These are phyloP conservation scores for Aspergillus aculeatus DNA, from an alignment of 2,329 filamentous ascomycete species.

Conservation along the genomic window DNA sequence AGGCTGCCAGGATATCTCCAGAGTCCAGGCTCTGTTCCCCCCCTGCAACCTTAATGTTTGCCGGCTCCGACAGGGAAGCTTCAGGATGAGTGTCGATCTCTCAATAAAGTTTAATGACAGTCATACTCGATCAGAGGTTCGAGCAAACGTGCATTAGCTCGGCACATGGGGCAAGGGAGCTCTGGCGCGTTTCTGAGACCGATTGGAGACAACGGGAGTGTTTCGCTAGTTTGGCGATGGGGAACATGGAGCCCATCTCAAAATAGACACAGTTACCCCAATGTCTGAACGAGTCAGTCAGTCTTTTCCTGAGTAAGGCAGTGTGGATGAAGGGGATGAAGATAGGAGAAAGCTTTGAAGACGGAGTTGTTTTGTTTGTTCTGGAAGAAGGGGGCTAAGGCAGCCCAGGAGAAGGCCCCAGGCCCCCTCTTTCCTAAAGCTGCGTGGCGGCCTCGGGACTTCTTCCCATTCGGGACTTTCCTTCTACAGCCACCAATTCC, in stretches of 20 bases:
- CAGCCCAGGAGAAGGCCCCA: background rate
- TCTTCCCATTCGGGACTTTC: background rate
- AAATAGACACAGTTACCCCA: background rate
- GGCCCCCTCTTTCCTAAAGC: background rate
- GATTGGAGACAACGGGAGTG: background rate
- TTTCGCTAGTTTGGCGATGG: background rate
- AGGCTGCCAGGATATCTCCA: too few species aligned
- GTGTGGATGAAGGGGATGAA: background rate
- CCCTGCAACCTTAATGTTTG: background rate
- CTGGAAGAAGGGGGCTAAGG: background rate
- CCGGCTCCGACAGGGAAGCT: background rate
- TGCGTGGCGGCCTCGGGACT: background rate
- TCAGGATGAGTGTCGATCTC: background rate
- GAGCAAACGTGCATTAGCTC: background rate
- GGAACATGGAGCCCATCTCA: background rate
- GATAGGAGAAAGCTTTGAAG: background rate
- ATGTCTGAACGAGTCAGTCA: background rate
- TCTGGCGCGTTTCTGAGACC: background rate
- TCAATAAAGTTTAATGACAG: constrained; percentile 1
- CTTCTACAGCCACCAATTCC: background rate
- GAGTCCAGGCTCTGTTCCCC: too few species aligned
- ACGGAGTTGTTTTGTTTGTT: background rate
- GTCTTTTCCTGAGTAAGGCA: too few species aligned
- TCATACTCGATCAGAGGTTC: background rate
- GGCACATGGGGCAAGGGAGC: background rate